Evolutionary conservation across 2,329 filamentous ascomycete species (phyloP), one percentile per base, ranked within the genome.

Genomic region (Penicillium psychrosexuale): DNA sequence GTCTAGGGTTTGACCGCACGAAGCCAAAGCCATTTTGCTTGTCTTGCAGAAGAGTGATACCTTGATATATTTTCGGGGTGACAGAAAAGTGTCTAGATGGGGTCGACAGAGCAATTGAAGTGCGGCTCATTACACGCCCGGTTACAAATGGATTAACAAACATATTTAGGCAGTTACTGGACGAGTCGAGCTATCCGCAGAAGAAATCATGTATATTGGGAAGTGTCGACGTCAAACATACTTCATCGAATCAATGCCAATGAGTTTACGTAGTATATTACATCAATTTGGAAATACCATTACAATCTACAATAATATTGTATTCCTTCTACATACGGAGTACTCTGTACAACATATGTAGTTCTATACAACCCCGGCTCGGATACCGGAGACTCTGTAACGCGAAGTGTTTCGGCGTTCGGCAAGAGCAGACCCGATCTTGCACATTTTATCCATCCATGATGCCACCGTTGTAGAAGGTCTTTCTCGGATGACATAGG

Each of bases 11-110:
- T 28, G 80, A 80, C 3, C 77, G 73, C 31, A 75, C 73, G 61
- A 82, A 82, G 0, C 78, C 79, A 61, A 80, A 79, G 5, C 77
- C 79, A 61, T 77, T 70, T 8, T 77, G 65, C 57, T 75, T 74
- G 56, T 82, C 79, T 60, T 81, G 74, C 5, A 82, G 71, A n/a
- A 82, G 65, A 7, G 68, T 72, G 22, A 59, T 39, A 6, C 61
- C 61, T 40, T 64, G 60, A 27, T 60, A 51, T 7, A 45, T 37
- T 17, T 57, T 49, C 1, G 54, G 31, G 1, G 61, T 68, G 3
- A 51, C 61, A 17, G 67, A 64, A 4, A 71, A 45, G 9, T 30
- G 33, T 52, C 61, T 61, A 1, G 50, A 50, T n/a, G 52, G 53
- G 13, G 36, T 47, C 2, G 51, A 39, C 11, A 54, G 43, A 5